Conservation (phyloP, 345 rosid genomes). For the Clarkia xantiana region DNA sequence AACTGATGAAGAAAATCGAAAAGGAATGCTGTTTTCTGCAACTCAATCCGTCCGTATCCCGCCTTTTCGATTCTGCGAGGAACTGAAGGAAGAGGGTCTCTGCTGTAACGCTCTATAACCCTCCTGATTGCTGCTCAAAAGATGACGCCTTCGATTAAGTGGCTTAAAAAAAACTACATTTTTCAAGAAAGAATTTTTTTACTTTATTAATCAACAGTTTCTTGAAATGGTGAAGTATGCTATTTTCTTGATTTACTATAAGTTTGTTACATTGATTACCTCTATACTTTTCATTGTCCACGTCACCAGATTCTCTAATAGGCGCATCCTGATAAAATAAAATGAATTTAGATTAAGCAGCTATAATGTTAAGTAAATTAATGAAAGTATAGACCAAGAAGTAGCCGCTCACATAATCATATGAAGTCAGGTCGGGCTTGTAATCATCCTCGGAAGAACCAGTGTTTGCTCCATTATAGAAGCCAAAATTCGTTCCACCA, state of each 20-base stretch:
- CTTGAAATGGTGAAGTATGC: too few species aligned
- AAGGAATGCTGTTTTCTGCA: constrained; percentile 39
- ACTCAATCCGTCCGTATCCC: constrained; percentile 51
- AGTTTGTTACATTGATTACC: constrained; percentile 20
- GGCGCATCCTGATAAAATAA: constrained; percentile 69
- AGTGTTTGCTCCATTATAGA: constrained; percentile 88
- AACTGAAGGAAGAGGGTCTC: constrained; percentile 27
- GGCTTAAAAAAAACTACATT: too few species aligned
- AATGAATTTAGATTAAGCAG: constrained; percentile 2
- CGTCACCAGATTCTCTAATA: constrained; percentile 81
- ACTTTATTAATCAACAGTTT: too few species aligned
- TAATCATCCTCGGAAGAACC: constrained; percentile 47
- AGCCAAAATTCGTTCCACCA: constrained; percentile 97
- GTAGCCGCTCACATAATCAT: constrained; percentile 60
- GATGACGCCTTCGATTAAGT: not conserved
- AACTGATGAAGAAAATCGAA: constrained; percentile 32
- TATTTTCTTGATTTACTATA: too few species aligned
- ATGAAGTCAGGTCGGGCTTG: constrained; percentile 88
- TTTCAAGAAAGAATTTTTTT: too few species aligned
- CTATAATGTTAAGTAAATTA: constrained; percentile 4
- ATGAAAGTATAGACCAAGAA: constrained; percentile 7
- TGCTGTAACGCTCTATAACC: constrained; percentile 38
- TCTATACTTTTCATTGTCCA: constrained; percentile 53
- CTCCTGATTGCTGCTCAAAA: constrained; percentile 45
- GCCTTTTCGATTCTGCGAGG: constrained; percentile 31